phyloP scores from a whole-genome alignment of 495 filamentous ascomycete species.

The Aspergillus sparsus region DNA sequence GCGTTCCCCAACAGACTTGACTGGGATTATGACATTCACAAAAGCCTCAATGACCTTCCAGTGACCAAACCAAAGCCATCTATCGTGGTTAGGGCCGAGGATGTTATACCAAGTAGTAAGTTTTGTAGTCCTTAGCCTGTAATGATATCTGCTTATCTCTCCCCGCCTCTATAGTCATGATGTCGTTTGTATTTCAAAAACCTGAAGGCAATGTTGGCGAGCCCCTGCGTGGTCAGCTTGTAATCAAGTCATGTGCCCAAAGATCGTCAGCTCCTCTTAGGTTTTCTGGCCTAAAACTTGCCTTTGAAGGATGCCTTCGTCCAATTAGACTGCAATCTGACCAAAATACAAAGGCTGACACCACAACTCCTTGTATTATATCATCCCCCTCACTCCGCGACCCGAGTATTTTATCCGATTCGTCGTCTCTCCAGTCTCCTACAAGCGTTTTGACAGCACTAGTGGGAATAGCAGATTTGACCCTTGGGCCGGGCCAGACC shows the following conservation, averaged over 20 bases:
- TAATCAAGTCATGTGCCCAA: slow-evolving; percentile 69
- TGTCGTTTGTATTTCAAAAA: slow-evolving; percentile 71
- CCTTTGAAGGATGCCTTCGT: slow-evolving; percentile 69
- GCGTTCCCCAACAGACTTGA: slow-evolving; percentile 61
- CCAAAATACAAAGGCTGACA: slow-evolving; percentile 32
- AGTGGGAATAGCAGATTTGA: slow-evolving; percentile 63
- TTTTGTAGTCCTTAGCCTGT: neutral
- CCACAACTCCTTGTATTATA: slow-evolving; percentile 28
- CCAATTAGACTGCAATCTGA: slow-evolving; percentile 51
- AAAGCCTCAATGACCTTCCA: slow-evolving; percentile 60
- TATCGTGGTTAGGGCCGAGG: slow-evolving; percentile 64
- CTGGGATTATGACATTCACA: slow-evolving; percentile 75
- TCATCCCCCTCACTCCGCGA: slow-evolving; percentile 39
- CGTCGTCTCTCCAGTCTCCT: slow-evolving; percentile 41
- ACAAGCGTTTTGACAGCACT: slow-evolving; percentile 44
- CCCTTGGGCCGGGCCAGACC: slow-evolving; percentile 64
- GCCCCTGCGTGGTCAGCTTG: slow-evolving; percentile 67
- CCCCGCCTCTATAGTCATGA: slow-evolving; percentile 48
- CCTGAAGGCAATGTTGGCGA: slow-evolving; percentile 84
- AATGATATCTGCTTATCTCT: slow-evolving; percentile 2
- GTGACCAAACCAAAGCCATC: slow-evolving; percentile 57
- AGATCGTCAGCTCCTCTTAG: slow-evolving; percentile 60
- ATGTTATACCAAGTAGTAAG: slow-evolving; percentile 69
- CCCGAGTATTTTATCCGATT: slow-evolving; percentile 31
- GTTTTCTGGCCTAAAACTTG: slow-evolving; percentile 64